phyloP scores from a whole-genome alignment of 495 filamentous ascomycete genomes.

The Talaromyces thailandensis region DNA sequence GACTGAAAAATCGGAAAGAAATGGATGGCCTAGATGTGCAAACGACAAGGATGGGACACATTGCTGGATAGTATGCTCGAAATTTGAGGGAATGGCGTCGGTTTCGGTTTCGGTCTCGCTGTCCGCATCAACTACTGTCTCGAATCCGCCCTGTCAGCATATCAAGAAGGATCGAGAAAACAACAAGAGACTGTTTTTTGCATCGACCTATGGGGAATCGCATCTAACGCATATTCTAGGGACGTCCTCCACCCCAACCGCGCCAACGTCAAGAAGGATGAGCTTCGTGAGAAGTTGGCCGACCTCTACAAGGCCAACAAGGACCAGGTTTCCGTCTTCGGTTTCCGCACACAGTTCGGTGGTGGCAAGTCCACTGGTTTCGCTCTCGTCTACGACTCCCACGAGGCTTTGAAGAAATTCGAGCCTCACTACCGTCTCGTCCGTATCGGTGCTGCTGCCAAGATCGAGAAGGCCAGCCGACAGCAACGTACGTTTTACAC shows the following conservation, averaged over 20 bases:
- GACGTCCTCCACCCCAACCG: conserved; percentile 99
- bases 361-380: conserved; percentile 99
- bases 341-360: conserved; percentile 97
- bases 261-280: conserved; percentile 97
- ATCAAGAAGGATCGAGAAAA: not conserved
- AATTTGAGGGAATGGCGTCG: not conserved
- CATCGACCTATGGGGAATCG: not conserved
- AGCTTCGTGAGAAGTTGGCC: conserved; percentile 89
- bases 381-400: conserved; percentile 94
- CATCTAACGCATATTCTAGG: conserved; percentile 37
- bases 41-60: not conserved
- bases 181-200: not conserved
- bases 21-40: not conserved
- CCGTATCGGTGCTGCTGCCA: conserved; percentile 78
- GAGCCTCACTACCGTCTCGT: conserved; percentile 97
- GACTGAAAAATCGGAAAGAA: not conserved
- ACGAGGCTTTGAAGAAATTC: conserved; percentile 98
- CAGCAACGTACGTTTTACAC: conserved; percentile 86
- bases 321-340: conserved; percentile 94
- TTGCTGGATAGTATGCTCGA: not conserved
- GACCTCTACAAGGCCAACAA: conserved; percentile 96
- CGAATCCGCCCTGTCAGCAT: not conserved
- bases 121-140: conserved; percentile 2
- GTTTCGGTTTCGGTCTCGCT: not conserved
- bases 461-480: conserved; percentile 92